Base-by-base conservation (phyloP, 2,329 filamentous ascomycete species). In the Calonectria pseudoreteaudii region DNA sequence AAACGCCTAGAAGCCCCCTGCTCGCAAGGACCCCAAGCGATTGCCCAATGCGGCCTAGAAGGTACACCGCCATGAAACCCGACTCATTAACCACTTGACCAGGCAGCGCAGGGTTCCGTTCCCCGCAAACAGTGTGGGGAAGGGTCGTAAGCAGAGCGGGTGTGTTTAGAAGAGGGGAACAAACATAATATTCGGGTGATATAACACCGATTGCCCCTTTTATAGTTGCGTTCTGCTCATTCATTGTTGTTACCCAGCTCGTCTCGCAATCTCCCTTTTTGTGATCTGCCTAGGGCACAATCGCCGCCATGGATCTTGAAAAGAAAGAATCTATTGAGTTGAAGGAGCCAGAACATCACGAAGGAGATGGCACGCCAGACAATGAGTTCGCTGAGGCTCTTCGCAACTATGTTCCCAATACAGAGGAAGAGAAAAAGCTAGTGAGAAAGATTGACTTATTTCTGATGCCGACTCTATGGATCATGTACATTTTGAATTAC, bases 401-500 rank as follows among this genome's bases (percentile, higher is more conserved):
- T 34, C 28, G 23, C 1, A 34, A n/a, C n/a, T 72, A 68, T 18
- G 53, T 69, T 5, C 66, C 70, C 6, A 44, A 44, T 23, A 72
- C 70, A 2, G 56, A n/a, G 5, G 77, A 74, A 23, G 77, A 79
- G 67, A 87, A 85, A 74, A 84, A 81, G 52, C 83, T 89, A 0
- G 75, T 89, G 66, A 80, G 85, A 76, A 86, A 87, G 80, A 77
- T 87, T 73, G 84, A 88, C 81, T 82, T 86, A 82, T 82, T 84
- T 80, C 84, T 90, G 28, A 86, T 90, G 50, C 88, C 88, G 0
- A 86, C 87, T 77, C 84, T 90, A 67, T 86, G 75, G 77, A 50
- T 66, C 28, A 78, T 78, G 77, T 81, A 81, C 44, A 76, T 81
- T 38, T 62, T 81, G 10, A 78, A 77, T 11, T 81, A 81, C 49